phyloP scores from a whole-genome alignment of 2,329 filamentous ascomycete genomes.

The Botrytis porri region DNA sequence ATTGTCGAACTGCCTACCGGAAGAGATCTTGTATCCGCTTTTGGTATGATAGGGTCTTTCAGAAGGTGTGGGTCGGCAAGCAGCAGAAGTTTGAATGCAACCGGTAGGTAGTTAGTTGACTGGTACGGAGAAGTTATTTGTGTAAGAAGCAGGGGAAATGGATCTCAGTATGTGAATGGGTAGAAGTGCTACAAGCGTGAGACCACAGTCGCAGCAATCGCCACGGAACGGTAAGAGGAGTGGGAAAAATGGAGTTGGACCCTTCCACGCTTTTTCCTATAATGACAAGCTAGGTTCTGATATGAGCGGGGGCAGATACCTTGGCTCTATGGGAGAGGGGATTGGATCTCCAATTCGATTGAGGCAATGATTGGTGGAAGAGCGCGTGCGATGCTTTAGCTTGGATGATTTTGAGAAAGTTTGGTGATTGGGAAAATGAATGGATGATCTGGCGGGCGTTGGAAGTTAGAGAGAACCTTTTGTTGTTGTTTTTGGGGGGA shows the following conservation, averaged over 20 bases:
- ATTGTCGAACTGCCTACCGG: conserved; percentile 18
- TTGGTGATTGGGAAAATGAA: not conserved
- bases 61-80: conserved; percentile 18
- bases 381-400: not conserved
- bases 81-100: conserved; percentile 10
- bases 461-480: not conserved
- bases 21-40: conserved; percentile 17
- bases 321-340: not conserved
- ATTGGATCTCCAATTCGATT: not conserved
- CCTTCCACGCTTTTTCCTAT: conserved; percentile 14
- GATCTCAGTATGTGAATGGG: conserved; percentile 11
- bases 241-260: conserved; percentile 9
- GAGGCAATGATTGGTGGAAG: not conserved
- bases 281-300: conserved; percentile 9
- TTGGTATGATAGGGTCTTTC: conserved; percentile 19
- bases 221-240: conserved; percentile 16
- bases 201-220: conserved; percentile 13
- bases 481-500: not conserved
- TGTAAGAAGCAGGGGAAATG: conserved; percentile 12
- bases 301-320: conserved; percentile 11
- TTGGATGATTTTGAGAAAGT: not conserved
- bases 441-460: not conserved
- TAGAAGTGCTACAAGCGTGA: conserved; percentile 8
- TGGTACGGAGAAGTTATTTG: not conserved
- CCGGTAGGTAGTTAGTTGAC: conserved; percentile 1